Evolutionary conservation across 1,139 yeast species (phyloP).

Genomic region (Tardiomyces depauwii): DNA sequence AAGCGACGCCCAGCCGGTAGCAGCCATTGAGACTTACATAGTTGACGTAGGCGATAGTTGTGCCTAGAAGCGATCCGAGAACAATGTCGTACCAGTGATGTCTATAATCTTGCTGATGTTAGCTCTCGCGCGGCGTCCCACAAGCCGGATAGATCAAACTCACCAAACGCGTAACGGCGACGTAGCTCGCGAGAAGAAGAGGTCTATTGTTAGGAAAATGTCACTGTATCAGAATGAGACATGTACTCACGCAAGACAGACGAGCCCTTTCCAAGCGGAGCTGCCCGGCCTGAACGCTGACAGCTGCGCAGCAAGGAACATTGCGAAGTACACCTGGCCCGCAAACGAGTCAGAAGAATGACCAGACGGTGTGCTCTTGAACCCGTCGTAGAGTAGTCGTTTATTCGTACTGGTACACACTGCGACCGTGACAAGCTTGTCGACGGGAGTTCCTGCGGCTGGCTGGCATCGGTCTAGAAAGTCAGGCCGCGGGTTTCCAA

Average conservation of each 20-base stretch:
- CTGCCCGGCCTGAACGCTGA: conserved; percentile 28
- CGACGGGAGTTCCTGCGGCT: conserved; percentile 23
- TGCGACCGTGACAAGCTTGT: conserved; percentile 37
- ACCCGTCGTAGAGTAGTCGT: conserved; percentile 45
- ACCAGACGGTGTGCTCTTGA: conserved; percentile 75
- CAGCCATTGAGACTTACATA: not conserved
- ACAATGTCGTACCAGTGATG: conserved; percentile 64
- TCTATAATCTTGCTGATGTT: conserved; percentile 62
- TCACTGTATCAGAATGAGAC: not conserved
- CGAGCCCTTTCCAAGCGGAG: conserved; percentile 17
- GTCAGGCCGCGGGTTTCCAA: conserved; percentile 78
- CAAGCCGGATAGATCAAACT: conserved; percentile 15
- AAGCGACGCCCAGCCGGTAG: no score
- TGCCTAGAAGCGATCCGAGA: conserved; percentile 46
- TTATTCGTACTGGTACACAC: conserved; percentile 37
- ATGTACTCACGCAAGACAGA: not conserved
- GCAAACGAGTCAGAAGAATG: conserved; percentile 64
- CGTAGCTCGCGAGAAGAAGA: conserved; percentile 16
- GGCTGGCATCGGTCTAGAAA: conserved; percentile 63
- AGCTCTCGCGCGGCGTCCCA: conserved; percentile 45
- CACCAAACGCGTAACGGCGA: conserved; percentile 19
- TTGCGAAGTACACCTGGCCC: conserved; percentile 47
- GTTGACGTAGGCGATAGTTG: conserved; percentile 32
- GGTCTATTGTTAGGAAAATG: conserved; percentile 12
- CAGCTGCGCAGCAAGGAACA: conserved; percentile 56